Conservation (phyloP, 495 filamentous ascomycete species). For the Penicillium daleae region DNA sequence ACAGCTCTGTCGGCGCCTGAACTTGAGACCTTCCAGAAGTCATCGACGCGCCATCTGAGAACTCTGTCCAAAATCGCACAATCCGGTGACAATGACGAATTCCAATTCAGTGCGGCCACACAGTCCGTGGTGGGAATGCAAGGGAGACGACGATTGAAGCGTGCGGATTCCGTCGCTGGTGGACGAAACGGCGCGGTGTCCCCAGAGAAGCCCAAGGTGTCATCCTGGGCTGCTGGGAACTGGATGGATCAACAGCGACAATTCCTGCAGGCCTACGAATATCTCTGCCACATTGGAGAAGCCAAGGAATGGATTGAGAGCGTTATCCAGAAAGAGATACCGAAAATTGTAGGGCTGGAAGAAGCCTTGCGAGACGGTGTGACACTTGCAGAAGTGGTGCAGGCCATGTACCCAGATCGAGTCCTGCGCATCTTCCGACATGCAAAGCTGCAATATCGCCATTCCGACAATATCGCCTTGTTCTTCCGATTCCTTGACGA, state of each 20-base stretch:
- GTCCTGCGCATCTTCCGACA: constrained; percentile 82
- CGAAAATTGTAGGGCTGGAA: constrained; percentile 94
- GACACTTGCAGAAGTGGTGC: constrained; percentile 94
- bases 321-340: constrained; percentile 84
- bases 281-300: constrained; percentile 98
- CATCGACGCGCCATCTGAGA: constrained; percentile 84
- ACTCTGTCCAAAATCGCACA: constrained; percentile 86
- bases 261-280: constrained; percentile 97
- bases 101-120: constrained; percentile 70
- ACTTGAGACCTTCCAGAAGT: constrained; percentile 76
- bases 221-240: constrained; percentile 81
- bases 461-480: constrained; percentile 94
- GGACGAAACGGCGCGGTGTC: constrained; percentile 47
- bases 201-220: constrained; percentile 52
- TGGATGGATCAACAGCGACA: constrained; percentile 99
- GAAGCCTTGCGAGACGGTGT: constrained; percentile 93
- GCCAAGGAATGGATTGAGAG: constrained; percentile 99
- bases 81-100: constrained; percentile 72
- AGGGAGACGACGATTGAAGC: constrained; percentile 80
- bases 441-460: constrained; percentile 84
- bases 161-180: constrained; percentile 60
- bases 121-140: constrained; percentile 87
- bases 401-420: constrained; percentile 78
- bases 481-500: constrained; percentile 95
- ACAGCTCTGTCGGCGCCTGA: constrained; percentile 67